phyloP scores from a whole-genome alignment of 768 basidiomycete species.

The Rhizopogon vinicolor region DNA sequence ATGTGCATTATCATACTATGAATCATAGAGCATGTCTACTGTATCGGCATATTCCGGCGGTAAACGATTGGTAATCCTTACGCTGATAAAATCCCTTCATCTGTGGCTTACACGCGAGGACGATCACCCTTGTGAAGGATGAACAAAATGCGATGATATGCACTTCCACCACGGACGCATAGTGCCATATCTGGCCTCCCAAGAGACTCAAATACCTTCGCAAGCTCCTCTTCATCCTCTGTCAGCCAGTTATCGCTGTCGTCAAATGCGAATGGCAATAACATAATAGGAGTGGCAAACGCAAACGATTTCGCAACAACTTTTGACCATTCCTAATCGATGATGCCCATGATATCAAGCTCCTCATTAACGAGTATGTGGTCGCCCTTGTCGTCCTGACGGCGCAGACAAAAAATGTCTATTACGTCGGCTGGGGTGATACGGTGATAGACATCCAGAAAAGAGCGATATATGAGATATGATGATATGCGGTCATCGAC shows the following conservation, averaged over 20 bases:
- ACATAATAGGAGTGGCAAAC: background rate
- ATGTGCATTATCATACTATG: too few species aligned
- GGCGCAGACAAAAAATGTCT: constrained; percentile 15
- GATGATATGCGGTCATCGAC: background rate
- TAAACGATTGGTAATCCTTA: too few species aligned
- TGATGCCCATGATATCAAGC: constrained; percentile 16
- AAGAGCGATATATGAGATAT: constrained; percentile 5
- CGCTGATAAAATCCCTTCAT: background rate
- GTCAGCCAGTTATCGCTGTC: background rate
- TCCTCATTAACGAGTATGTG: constrained; percentile 22
- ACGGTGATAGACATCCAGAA: background rate
- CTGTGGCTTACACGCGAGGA: background rate
- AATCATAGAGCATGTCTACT: too few species aligned
- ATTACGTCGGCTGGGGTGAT: background rate
- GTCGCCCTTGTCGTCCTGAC: constrained; percentile 19
- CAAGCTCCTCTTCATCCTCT: background rate
- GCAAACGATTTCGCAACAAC: background rate
- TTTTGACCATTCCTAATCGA: constrained; percentile 25
- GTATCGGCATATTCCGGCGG: too few species aligned
- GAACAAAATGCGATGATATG: background rate
- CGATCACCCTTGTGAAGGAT: too few species aligned
- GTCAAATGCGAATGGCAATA: background rate
- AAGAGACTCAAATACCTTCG: background rate
- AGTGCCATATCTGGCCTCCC: background rate
- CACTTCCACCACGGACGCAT: background rate